Evolutionary conservation across 192 early-diverging fungal species (phyloP).

Genomic region (Coemansia sp.): DNA sequence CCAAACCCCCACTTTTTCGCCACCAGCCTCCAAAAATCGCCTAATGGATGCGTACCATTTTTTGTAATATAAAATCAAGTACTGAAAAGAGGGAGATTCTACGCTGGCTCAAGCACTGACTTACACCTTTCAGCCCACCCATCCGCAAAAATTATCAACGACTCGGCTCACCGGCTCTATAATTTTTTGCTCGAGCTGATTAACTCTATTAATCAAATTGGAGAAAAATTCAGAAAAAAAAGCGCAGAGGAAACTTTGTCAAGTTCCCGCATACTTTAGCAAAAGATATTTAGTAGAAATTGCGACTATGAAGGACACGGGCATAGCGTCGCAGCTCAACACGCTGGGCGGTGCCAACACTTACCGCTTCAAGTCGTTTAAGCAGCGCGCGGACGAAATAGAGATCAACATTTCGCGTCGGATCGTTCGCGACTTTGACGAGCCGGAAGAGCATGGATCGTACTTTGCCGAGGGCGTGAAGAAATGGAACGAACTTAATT

Average conservation of each 20-base stretch:
- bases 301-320: slow-evolving; percentile 34
- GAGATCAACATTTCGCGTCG: slow-evolving; percentile 80
- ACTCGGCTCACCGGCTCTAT: slow-evolving; percentile 4
- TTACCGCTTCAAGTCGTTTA: slow-evolving; percentile 48
- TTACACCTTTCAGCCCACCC: neutral
- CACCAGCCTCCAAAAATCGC: neutral
- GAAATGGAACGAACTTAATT: slow-evolving; percentile 88
- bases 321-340: slow-evolving; percentile 38
- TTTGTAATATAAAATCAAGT: slow-evolving; percentile 15
- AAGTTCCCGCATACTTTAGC: neutral
- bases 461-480: slow-evolving; percentile 83
- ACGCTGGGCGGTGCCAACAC: slow-evolving; percentile 45
- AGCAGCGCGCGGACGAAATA: slow-evolving; percentile 66
- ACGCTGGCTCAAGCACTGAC: neutral
- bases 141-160: neutral
- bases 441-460: slow-evolving; percentile 64
- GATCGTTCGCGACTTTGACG: slow-evolving; percentile 59
- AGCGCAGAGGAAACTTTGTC: slow-evolving; percentile 3
- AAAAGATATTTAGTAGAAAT: neutral
- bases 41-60: slow-evolving; percentile 19
- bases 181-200: slow-evolving; percentile 3
- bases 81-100: slow-evolving; percentile 15
- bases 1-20: neutral
- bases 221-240: neutral
- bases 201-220: neutral